phyloP scores from a whole-genome alignment of 1,284 basidiomycete genomes.

The Crucibulum parvulum region DNA sequence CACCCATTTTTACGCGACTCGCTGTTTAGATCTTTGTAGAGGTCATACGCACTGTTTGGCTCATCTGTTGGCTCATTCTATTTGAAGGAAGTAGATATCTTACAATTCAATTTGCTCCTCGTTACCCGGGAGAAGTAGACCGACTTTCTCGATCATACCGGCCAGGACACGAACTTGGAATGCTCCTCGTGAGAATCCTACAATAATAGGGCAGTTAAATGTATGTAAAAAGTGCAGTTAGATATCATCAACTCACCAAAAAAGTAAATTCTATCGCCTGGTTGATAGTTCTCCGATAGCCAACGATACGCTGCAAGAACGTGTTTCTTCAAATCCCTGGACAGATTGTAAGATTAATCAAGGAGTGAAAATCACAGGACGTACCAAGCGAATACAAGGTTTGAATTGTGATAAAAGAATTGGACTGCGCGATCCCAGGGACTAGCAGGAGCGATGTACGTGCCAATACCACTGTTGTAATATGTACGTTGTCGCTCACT shows the following conservation, averaged over 20 bases:
- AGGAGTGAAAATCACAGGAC: neutral
- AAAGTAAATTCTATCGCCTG: slow-evolving; percentile 48
- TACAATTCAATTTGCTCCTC: slow-evolving; percentile 44
- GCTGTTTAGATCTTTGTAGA: slow-evolving; percentile 30
- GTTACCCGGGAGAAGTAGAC: slow-evolving; percentile 37
- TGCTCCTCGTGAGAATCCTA: slow-evolving; percentile 54
- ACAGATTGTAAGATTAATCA: too few species aligned
- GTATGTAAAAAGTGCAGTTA: too few species aligned
- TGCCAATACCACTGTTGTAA: slow-evolving; percentile 44
- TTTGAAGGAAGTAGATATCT: slow-evolving; percentile 7
- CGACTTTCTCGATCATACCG: slow-evolving; percentile 49
- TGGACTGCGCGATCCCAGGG: slow-evolving; percentile 31
- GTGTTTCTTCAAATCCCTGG: slow-evolving; percentile 38
- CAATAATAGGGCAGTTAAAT: too few species aligned
- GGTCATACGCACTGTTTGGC: slow-evolving; percentile 41
- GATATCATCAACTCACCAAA: slow-evolving; percentile 42
- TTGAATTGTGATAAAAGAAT: too few species aligned
- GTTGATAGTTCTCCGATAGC: slow-evolving; percentile 41
- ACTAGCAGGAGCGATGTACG: slow-evolving; percentile 35
- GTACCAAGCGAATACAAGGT: too few species aligned
- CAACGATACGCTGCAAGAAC: slow-evolving; percentile 44
- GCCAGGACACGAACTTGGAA: slow-evolving; percentile 51
- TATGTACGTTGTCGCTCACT: slow-evolving; percentile 24
- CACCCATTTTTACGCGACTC: too few species aligned
- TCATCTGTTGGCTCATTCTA: neutral